Conservation (phyloP, 2,329 filamentous ascomycete genomes). For the Aureobasidium musti region DNA sequence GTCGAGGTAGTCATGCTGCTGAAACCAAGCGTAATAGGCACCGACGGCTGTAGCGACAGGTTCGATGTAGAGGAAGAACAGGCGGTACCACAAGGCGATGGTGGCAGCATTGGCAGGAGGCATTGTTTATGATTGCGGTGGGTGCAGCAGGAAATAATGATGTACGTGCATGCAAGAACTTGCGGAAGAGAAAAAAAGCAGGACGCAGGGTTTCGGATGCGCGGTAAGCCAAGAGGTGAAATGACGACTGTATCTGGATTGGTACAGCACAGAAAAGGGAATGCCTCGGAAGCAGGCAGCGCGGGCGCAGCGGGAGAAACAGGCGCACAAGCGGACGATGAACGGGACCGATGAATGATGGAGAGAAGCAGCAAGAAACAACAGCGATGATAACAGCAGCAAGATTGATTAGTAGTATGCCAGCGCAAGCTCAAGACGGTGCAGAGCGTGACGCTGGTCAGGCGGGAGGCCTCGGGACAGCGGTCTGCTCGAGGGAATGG, state of each 20-base stretch:
- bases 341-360: constrained; percentile 12
- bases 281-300: constrained; percentile 5
- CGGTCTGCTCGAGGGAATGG: background rate
- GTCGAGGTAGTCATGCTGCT: constrained; percentile 60
- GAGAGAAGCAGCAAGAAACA: constrained; percentile 6
- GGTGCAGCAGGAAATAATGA: constrained; percentile 25
- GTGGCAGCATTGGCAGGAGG: constrained; percentile 35
- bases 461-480: constrained; percentile 8
- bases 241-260: constrained; percentile 23
- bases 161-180: constrained; percentile 26
- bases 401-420: background rate
- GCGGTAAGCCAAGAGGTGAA: constrained; percentile 26
- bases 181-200: constrained; percentile 23
- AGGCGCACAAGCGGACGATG: constrained; percentile 23
- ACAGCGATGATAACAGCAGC: constrained; percentile 2
- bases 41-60: constrained; percentile 57
- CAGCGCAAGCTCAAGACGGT: constrained; percentile 7
- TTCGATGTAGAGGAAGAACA: constrained; percentile 77
- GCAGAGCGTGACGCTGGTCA: constrained; percentile 18
- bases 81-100: constrained; percentile 63
- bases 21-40: constrained; percentile 56
- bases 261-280: constrained; percentile 8
- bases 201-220: constrained; percentile 30
- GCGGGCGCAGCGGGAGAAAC: constrained; percentile 2
- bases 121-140: constrained; percentile 25